Evolutionary conservation across 345 rosid species (phyloP).

Genomic region (Eutrema yunnanense): DNA sequence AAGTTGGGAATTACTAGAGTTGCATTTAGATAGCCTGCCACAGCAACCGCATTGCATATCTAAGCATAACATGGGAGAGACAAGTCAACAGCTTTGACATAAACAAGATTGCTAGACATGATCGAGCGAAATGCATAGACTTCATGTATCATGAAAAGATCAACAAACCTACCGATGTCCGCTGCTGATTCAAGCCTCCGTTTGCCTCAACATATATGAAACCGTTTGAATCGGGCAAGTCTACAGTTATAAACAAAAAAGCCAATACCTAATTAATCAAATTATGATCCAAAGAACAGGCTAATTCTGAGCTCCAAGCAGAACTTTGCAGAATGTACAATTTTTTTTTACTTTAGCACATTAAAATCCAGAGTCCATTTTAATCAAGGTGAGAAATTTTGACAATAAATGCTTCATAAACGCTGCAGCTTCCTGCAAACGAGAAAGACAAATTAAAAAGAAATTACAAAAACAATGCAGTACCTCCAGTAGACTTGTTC

Average conservation of each 20-base stretch:
- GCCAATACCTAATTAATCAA: background rate
- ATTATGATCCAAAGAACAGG: background rate
- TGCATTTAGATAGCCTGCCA: slow-evolving; percentile 98
- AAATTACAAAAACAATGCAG: background rate
- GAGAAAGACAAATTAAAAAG: background rate
- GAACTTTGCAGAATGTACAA: background rate
- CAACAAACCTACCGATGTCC: slow-evolving; percentile 85
- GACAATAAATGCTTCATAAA: background rate
- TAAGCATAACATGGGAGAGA: slow-evolving; percentile 37
- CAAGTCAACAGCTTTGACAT: slow-evolving; percentile 21
- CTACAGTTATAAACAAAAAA: slow-evolving; percentile 35
- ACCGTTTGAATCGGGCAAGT: slow-evolving; percentile 90
- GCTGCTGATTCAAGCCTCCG: slow-evolving; percentile 98
- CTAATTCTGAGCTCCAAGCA: background rate
- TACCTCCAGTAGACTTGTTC: slow-evolving; percentile 71
- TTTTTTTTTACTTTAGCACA: background rate
- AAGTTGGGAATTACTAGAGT: slow-evolving; percentile 90
- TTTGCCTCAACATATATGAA: slow-evolving; percentile 94
- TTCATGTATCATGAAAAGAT: slow-evolving; percentile 11
- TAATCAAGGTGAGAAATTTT: background rate
- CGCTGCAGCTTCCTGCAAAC: background rate
- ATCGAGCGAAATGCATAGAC: background rate
- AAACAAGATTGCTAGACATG: slow-evolving; percentile 4
- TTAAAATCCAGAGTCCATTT: background rate
- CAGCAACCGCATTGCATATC: slow-evolving; percentile 99